Evolutionary conservation across 345 rosid species (phyloP).

Genomic region (Rubroshorea leprosula): DNA sequence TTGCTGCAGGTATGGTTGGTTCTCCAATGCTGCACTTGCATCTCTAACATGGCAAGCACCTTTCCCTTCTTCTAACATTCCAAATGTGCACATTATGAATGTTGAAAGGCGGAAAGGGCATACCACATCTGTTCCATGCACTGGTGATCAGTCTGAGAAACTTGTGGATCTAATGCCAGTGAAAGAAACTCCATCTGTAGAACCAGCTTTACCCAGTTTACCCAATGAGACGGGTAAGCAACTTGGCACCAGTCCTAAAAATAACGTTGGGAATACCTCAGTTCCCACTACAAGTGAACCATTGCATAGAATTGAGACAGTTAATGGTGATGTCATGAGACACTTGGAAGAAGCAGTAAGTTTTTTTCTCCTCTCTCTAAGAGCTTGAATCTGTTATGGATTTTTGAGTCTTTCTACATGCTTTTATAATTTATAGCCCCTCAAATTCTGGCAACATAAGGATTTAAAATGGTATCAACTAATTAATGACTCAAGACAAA

Average conservation of each 20-base stretch:
- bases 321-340: slow-evolving; percentile 21
- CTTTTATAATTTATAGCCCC: slow-evolving; percentile 1
- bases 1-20: slow-evolving; percentile 94
- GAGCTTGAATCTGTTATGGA: slow-evolving; percentile 4
- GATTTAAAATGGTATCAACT: too few species aligned
- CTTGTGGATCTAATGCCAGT: slow-evolving; percentile 26
- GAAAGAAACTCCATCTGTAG: slow-evolving; percentile 26
- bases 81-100: too few species aligned
- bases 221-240: slow-evolving; percentile 18
- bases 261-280: slow-evolving; percentile 24
- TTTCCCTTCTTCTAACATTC: too few species aligned
- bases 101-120: too few species aligned
- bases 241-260: slow-evolving; percentile 15
- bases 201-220: slow-evolving; percentile 11
- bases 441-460: background rate
- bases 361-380: slow-evolving; percentile 1
- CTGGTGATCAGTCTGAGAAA: slow-evolving; percentile 29
- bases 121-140: slow-evolving; percentile 25
- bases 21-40: slow-evolving; percentile 38
- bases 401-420: background rate
- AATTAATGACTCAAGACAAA: too few species aligned
- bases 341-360: slow-evolving; percentile 38
- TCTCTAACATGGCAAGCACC: slow-evolving; percentile 35
- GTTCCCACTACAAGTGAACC: too few species aligned
- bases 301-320: slow-evolving; percentile 27